A percentile compares a stretch with the other conserved stretches of the same genome.
phyloP scores from a whole-genome alignment of 2,329 filamentous ascomycete genomes.

The Fusarium irregulare region DNA sequence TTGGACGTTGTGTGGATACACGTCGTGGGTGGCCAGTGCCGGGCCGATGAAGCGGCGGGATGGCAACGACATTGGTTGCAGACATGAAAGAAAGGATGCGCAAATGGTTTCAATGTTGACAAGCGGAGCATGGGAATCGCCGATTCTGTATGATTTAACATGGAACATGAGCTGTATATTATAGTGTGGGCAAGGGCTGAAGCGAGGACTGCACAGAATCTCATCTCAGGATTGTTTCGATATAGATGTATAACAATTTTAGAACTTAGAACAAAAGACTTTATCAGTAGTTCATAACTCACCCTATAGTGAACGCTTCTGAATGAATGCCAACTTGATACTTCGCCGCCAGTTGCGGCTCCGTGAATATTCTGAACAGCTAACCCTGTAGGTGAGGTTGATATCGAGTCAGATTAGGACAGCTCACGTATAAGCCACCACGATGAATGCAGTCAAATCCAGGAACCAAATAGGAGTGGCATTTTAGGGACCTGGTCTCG shows the following conservation, averaged over 20 bases:
- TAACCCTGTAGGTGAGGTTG: conserved; percentile 7
- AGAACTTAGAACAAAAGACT: neutral
- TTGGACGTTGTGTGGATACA: conserved; percentile 30
- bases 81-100: conserved; percentile 8
- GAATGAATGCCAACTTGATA: neutral
- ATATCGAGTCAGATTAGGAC: conserved; percentile 12
- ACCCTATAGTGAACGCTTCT: conserved; percentile 4
- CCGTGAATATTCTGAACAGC: neutral
- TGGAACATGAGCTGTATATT: conserved; percentile 18
- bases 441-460: neutral
- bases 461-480: conserved; percentile 8
- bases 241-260: conserved; percentile 19
- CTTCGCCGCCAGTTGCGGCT: neutral
- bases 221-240: conserved; percentile 34
- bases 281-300: neutral
- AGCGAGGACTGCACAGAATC: conserved; percentile 35
- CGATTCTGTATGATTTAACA: conserved; percentile 12
- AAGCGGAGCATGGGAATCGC: conserved; percentile 15
- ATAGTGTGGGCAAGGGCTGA: neutral
- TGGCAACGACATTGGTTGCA: neutral
- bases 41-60: conserved; percentile 21
- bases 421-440: neutral
- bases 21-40: conserved; percentile 15
- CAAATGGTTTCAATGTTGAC: neutral
- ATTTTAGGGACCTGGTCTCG: conserved; percentile 13